phyloP scores from a whole-genome alignment of 1,284 basidiomycete species.

The Trichosporon coremiiforme region DNA sequence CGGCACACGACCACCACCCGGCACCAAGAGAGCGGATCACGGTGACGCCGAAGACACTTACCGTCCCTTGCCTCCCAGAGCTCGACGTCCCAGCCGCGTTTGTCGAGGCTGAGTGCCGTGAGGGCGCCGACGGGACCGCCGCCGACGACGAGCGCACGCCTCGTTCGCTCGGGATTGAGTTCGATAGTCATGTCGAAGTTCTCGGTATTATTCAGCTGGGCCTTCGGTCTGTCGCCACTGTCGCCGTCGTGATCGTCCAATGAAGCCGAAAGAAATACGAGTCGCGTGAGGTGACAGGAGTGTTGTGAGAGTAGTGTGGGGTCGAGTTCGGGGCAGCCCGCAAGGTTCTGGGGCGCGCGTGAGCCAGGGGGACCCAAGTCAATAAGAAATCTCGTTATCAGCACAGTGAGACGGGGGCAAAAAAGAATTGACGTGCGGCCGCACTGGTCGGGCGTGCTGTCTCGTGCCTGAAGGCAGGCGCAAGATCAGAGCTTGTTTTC shows the following conservation, averaged over 20 bases:
- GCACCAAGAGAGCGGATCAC: not conserved
- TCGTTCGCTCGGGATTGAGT: conserved; percentile 36
- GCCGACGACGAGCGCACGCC: conserved; percentile 62
- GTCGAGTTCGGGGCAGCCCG: not conserved
- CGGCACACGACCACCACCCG: not conserved
- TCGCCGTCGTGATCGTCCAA: not conserved
- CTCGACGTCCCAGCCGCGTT: conserved; percentile 83
- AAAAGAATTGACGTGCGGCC: not conserved
- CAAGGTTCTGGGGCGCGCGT: not conserved
- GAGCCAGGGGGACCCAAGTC: not conserved
- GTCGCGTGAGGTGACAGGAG: not conserved
- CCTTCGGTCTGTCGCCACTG: not conserved
- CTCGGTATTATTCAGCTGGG: no score
- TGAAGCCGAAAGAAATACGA: not conserved
- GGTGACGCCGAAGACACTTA: conserved; percentile 54
- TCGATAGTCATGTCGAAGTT: conserved; percentile 12
- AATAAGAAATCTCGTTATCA: conserved; percentile 4
- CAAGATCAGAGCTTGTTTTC: not conserved
- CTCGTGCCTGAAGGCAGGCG: not conserved
- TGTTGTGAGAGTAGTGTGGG: not conserved
- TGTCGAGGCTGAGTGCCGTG: conserved; percentile 79
- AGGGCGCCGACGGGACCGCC: conserved; percentile 95
- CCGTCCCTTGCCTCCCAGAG: conserved; percentile 86
- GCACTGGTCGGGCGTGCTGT: not conserved
- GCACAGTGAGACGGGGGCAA: not conserved